These are phyloP conservation scores for Copromyces sp. DNA, from an alignment of 495 filamentous ascomycete genomes.

Conservation along the genomic window DNA sequence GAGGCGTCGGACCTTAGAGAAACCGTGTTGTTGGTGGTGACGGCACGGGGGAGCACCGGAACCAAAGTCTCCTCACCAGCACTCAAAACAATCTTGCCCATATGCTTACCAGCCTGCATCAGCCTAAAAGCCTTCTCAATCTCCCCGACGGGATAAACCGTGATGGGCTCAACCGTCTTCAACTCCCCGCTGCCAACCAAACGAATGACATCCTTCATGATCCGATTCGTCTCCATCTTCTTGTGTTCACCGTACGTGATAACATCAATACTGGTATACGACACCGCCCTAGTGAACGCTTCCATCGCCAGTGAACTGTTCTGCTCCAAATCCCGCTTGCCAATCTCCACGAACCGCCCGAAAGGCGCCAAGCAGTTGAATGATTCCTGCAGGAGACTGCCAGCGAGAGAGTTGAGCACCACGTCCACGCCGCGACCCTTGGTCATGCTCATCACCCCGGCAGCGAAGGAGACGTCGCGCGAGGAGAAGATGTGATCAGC, in stretches of 20 bases:
- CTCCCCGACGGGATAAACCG: constrained; percentile 24
- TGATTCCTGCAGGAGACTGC: constrained; percentile 40
- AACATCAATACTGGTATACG: constrained; percentile 25
- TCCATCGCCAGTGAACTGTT: constrained; percentile 31
- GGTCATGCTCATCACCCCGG: constrained; percentile 37
- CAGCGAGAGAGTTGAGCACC: constrained; percentile 50
- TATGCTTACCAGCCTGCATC: constrained; percentile 41
- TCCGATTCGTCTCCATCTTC: constrained; percentile 22
- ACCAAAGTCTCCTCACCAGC: constrained; percentile 12
- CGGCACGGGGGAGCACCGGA: constrained; percentile 10
- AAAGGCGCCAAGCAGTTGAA: constrained; percentile 46
- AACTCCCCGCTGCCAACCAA: constrained; percentile 29
- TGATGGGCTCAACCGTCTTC: constrained; percentile 22
- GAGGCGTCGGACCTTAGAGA: constrained; percentile 32
- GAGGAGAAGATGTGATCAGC: constrained; percentile 43
- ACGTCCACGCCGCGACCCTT: constrained; percentile 44
- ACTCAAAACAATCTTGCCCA: constrained; percentile 47
- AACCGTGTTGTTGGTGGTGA: not conserved
- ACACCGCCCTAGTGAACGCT: constrained; percentile 26
- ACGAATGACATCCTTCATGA: constrained; percentile 32
- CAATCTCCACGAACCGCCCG: constrained; percentile 49
- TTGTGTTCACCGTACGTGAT: constrained; percentile 15
- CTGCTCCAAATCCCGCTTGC: constrained; percentile 31
- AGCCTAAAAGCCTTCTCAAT: constrained; percentile 34
- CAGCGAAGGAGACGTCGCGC: constrained; percentile 28